Base-by-base conservation (phyloP, 2,329 filamentous ascomycete genomes). In the Penicillium sp. region DNA sequence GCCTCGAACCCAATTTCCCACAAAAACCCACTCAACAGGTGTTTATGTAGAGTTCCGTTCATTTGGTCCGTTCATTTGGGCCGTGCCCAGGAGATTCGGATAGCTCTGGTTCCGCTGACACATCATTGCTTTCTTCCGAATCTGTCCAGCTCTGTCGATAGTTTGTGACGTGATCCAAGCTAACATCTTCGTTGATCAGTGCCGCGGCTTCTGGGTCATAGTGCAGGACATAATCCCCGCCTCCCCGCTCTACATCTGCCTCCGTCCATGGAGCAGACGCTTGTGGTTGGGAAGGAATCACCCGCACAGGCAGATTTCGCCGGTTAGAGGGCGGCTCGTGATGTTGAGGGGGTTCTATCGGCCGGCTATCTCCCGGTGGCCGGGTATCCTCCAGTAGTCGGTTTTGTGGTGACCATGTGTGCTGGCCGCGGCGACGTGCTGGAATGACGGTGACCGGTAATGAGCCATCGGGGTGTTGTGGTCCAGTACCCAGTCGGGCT, bases 401-500 rank as follows among this genome's bases (percentile, higher is more conserved):
- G 12, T 67, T 64, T 44, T 75, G 73, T 8, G 82, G 81, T 40
- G 78, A 82, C 80, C 82, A 85, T 6, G 80, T 80, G 43, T 82
- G 73, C 35, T 80, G 79, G 37, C 75, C 76, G 37, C 80, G 75
- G 25, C 79, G 79, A 57, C 83, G 81, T 4, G 83, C 83, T 3
- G 84, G 84, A 48, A 87, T 84, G 30, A 87, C 77, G 0, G 83
- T 87, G 19, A 86, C 78, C 2, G 83, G 82, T 12, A 85, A 63
- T 19, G 79, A 72, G 7, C 67, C 66, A 19, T 79, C 75, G 3
- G 69, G 62, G 30, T 61, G 62, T 22, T 67, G 66, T 49, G 69
- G 61, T 63, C 76, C 67, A 67, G 74, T 46, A 69, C 77, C 58
- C 66, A 74, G 59, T 40, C 58, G 72, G 41, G 70, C 75, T 46